Conservation (phyloP, 305 asterid species). For the Galium porrigens region DNA sequence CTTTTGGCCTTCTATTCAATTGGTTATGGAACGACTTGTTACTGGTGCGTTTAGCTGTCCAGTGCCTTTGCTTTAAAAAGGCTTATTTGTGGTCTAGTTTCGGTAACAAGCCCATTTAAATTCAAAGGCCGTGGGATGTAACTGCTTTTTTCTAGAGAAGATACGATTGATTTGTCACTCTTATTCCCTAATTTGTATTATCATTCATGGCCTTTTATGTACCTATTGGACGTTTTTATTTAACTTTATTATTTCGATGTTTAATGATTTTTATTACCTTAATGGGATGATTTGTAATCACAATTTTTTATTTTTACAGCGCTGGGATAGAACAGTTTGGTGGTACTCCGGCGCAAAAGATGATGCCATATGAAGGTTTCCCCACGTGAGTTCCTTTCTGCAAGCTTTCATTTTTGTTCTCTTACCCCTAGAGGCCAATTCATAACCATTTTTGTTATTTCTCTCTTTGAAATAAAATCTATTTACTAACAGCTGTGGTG, state of each 20-base stretch:
- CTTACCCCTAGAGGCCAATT: background rate
- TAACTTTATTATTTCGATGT: constrained; percentile 1
- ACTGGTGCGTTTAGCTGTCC: background rate
- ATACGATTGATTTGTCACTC: background rate
- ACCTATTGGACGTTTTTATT: background rate
- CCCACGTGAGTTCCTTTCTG: constrained; percentile 51
- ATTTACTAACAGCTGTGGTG: background rate
- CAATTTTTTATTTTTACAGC: constrained; percentile 28
- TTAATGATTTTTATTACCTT: background rate
- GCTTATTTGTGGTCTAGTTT: background rate
- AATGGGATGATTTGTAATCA: constrained; percentile 16
- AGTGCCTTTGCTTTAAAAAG: background rate
- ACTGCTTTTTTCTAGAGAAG: background rate
- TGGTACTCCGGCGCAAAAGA: constrained; percentile 26
- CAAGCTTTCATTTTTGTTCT: background rate
- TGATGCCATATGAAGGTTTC: constrained; percentile 32
- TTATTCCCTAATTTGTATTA: background rate
- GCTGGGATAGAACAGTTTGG: constrained; percentile 29
- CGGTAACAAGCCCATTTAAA: background rate
- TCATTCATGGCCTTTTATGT: background rate
- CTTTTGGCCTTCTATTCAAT: background rate
- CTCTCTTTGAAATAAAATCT: background rate
- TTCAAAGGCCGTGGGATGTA: background rate
- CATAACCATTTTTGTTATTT: background rate
- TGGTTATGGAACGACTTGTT: background rate